Percentiles rank a stretch among this genome's conserved stretches.
Conservation (phyloP, 305 asterid genomes). For the Coffea humblotiana region DNA sequence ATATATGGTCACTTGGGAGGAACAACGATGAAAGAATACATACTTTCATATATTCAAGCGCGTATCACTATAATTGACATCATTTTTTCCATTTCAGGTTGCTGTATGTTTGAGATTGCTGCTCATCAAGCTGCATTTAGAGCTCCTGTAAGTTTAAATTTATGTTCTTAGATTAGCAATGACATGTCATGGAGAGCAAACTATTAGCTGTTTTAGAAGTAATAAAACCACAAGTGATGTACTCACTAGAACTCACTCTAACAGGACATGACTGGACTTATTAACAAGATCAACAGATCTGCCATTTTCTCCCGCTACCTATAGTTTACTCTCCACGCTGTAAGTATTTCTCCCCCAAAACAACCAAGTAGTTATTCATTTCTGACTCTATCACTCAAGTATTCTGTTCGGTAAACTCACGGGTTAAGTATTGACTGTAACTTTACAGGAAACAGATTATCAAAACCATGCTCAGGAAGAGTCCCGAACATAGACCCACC, state of each 20-base stretch:
- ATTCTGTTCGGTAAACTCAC: background rate
- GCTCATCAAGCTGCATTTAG: conserved; percentile 89
- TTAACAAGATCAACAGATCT: conserved; percentile 84
- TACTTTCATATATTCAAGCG: background rate
- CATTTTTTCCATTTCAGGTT: conserved; percentile 47
- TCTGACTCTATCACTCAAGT: background rate
- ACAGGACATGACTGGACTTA: conserved; percentile 87
- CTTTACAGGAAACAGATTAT: conserved; percentile 83
- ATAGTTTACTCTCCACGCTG: conserved; percentile 75
- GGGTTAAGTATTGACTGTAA: background rate
- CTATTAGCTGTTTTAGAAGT: background rate
- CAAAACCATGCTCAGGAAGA: conserved; percentile 89
- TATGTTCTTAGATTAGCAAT: background rate
- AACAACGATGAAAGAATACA: background rate
- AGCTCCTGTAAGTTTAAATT: conserved; percentile 71
- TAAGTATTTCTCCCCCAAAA: conserved; percentile 36
- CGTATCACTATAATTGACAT: conserved; percentile 3
- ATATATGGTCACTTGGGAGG: conserved; percentile 94
- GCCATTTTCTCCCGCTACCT: conserved; percentile 92
- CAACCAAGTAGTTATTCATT: conserved; percentile 8
- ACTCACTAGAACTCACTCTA: conserved; percentile 17
- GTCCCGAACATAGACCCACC: conserved; percentile 92
- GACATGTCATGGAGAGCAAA: background rate
- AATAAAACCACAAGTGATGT: conserved; percentile 11
- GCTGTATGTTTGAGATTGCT: conserved; percentile 93